A percentile compares a stretch with the other conserved stretches of the same genome.
These are phyloP conservation scores for Torrubiella hemipterigena DNA, from an alignment of 2,329 filamentous ascomycete genomes.

Conservation along the genomic window DNA sequence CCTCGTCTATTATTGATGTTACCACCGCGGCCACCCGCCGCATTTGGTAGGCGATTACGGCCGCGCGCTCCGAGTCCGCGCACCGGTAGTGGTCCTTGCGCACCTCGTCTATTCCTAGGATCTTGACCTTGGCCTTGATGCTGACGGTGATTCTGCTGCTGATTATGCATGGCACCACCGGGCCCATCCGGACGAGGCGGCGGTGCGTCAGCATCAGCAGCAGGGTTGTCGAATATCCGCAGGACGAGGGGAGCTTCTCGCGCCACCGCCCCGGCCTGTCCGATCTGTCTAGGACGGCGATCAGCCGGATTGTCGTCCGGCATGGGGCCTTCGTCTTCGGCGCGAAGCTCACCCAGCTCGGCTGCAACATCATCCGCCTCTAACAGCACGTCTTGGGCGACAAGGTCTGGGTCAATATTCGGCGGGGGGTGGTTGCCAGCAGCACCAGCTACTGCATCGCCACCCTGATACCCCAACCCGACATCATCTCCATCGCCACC, in stretches of 20 bases:
- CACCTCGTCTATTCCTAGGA: too few relatives aligned
- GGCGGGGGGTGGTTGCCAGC: constrained; percentile 10
- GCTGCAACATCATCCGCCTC: constrained; percentile 19
- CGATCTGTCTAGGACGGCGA: background rate
- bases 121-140: too few relatives aligned
- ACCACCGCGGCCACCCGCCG: constrained; percentile 7
- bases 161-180: constrained; percentile 14
- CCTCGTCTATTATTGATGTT: constrained; percentile 7
- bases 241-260: constrained; percentile 46
- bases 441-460: constrained; percentile 13
- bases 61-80: constrained; percentile 15
- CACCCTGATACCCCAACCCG: constrained; percentile 30
- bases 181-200: constrained; percentile 3
- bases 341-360: too few relatives aligned
- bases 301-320: constrained; percentile 2
- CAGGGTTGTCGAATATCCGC: constrained; percentile 32
- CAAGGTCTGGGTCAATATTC: too few relatives aligned
- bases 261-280: too few relatives aligned
- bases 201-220: too few relatives aligned
- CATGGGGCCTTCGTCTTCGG: constrained; percentile 14
- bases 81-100: constrained; percentile 6
- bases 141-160: constrained; percentile 9
- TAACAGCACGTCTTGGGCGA: too few relatives aligned
- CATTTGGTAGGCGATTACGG: constrained; percentile 13
- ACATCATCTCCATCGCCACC: constrained; percentile 57